Percentiles rank a stretch among this genome's conserved stretches.
Evolutionary conservation across 2,329 filamentous ascomycete genomes (phyloP).

Genomic region (Cladosporium sp.): DNA sequence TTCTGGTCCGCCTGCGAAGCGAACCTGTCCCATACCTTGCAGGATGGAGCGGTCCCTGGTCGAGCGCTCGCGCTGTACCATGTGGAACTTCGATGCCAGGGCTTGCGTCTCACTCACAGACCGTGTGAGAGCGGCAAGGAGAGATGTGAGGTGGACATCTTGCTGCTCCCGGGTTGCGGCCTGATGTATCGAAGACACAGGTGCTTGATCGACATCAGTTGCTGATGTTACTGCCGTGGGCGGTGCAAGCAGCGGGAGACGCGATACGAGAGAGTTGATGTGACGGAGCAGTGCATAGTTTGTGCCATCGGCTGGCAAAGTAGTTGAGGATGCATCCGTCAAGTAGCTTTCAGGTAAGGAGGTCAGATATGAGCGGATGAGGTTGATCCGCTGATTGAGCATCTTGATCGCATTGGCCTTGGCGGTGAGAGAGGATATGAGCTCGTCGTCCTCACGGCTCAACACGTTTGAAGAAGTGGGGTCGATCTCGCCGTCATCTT

Average conservation of each 20-base stretch:
- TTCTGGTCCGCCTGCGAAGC: too few relatives aligned
- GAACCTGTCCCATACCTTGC: too few relatives aligned
- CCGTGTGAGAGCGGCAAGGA: constrained; percentile 70
- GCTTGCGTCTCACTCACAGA: constrained; percentile 65
- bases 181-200: constrained; percentile 16
- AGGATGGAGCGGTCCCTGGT: constrained; percentile 24
- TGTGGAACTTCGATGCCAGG: constrained; percentile 64
- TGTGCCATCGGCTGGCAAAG: constrained; percentile 33
- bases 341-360: constrained; percentile 62
- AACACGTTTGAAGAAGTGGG: constrained; percentile 36
- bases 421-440: constrained; percentile 65
- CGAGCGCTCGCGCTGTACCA: constrained; percentile 36
- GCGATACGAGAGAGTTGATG: constrained; percentile 77
- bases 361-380: constrained; percentile 64
- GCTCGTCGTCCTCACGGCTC: constrained; percentile 58
- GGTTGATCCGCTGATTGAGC: constrained; percentile 58
- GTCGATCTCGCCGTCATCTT: constrained; percentile 35
- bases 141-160: constrained; percentile 70
- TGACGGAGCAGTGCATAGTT: constrained; percentile 74
- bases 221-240: constrained; percentile 57
- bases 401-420: constrained; percentile 93
- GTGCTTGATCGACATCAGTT: constrained; percentile 57
- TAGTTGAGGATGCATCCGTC: constrained; percentile 37
- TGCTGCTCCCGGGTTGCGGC: constrained; percentile 67
- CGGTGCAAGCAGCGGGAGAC: constrained; percentile 77